Evolutionary conservation across 495 filamentous ascomycete genomes (phyloP).

Genomic region (Penicillium maclennaniae): DNA sequence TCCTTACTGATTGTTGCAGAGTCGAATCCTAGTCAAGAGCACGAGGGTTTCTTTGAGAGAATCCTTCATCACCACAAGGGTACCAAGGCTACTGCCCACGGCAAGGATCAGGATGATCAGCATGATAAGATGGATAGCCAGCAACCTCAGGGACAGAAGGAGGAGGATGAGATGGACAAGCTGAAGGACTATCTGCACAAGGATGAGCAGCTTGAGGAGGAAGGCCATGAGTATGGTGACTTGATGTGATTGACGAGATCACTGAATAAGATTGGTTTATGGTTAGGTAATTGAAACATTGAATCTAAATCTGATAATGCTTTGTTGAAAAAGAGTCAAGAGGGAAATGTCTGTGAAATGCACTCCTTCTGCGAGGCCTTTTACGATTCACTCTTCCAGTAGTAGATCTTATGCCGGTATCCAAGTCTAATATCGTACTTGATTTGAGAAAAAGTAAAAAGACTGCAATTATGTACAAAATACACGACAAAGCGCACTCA

Average conservation of each 20-base stretch:
- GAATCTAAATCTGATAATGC: background rate
- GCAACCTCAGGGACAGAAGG: background rate
- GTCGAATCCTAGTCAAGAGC: background rate
- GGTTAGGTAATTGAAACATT: background rate
- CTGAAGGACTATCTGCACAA: constrained; percentile 11
- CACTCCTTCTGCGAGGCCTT: background rate
- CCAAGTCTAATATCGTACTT: too few relatives aligned
- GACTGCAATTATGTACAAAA: constrained; percentile 43
- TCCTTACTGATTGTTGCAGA: constrained; percentile 1
- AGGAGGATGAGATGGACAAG: constrained; percentile 11
- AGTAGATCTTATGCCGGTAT: too few relatives aligned
- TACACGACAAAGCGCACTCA: constrained; percentile 44
- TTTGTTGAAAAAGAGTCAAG: background rate
- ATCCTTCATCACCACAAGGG: constrained; percentile 10
- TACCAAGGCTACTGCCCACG: constrained; percentile 2
- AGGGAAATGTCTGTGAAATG: background rate
- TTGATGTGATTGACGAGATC: constrained; percentile 2
- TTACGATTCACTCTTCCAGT: too few relatives aligned
- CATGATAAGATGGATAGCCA: background rate
- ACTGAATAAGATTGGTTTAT: background rate
- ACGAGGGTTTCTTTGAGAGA: constrained; percentile 16
- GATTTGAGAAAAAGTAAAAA: constrained; percentile 16
- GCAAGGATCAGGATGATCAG: background rate
- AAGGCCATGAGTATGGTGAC: constrained; percentile 5
- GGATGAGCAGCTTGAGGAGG: constrained; percentile 10